Base-by-base conservation (phyloP, 257 asterid genomes). In the Orobanche coerulescens region DNA sequence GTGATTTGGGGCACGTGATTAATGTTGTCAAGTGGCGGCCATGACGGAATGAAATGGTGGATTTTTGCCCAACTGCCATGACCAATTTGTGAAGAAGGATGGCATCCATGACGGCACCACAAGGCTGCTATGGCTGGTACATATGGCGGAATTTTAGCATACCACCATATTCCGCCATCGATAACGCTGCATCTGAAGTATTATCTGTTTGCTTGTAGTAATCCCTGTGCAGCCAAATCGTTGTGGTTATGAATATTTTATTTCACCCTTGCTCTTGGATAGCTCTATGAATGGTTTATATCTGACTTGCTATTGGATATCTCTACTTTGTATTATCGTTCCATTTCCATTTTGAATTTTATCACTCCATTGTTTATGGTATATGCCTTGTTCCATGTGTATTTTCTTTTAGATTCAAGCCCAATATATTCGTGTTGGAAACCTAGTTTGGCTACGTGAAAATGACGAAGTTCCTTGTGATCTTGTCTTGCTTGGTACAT, bases 381-480 rank as follows among this genome's bases (percentile, higher is more conserved):
- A 31, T 70, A 69, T 64, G n/a, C 48, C 65, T 53, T 56, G 58
- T 48, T 34, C 56, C 63, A 10, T 53, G 51, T 58, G 52, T 59
- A 66, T 59, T 69, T 33, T 15, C 65, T 61, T 74, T 58, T 70
- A 93, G 98, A 78, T 88, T 69, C 91, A 86, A 84, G 88, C 98
- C 49, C 98, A 93, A 80, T 82, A 93, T 61, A 73, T 93, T 77
- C 79, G 65, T 73, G 90, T 89, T 60, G 98, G 98, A 37, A 86
- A 84, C 81, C 74, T 93, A 46, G 96, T 93, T 42, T 93, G 97
- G 98, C 81, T 93, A 65, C 97, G 98, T 18, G 98, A 93, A 80
- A 93, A 93, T 83, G 98, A 93, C 76, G 98, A 93, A 77, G 95
- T 86, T 56, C 97, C 98, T 64, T 93, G 97, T 77, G 98, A 93